Evolutionary conservation across 1,139 yeast genomes (phyloP), one percentile per base, ranked within the genome.

Genomic region (Candida mesenterica): DNA sequence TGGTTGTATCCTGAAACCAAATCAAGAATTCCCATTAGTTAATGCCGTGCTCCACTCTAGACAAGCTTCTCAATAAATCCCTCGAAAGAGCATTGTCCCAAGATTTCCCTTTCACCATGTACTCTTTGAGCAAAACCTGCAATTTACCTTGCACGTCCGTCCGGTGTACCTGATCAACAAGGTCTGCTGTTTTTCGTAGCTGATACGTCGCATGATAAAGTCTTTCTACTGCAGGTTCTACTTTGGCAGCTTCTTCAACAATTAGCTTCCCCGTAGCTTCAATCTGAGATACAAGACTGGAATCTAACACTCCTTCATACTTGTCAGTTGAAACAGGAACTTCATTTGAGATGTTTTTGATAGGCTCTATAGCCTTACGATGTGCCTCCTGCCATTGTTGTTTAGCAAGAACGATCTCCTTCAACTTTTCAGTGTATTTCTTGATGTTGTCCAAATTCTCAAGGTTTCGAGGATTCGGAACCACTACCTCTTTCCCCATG

Each of bases 301-400:
- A 41, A 15, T 38, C 30, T 1, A 37, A 15, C 4, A 37, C 31
- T 6, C 29, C 24, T n/a, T 34, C 37, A 30, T 37, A 36, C 19
- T 34, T 34, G 14, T 10, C 10, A 5, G 23, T 8, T 28, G 26
- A n/a, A 7, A 13, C 5, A 7, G 13, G 26, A 6, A 7, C 33
- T 10, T 47, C 42, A 5, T 52, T 36, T 4, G n/a, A n/a, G n/a
- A 39, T 29, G 12, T 44, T 40, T 16, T 47, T 39, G 4, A 62
- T 35, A 1, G 58, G 55, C 10, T 41, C 39, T 7, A 57, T 42
- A 12, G 61, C 44, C 12, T 50, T 41, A 5, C 48, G 50, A 37
- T 50, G 62, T 1, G 65, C 53, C 12, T 55, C 55, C 28, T 59
- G 57, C 85, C 87, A 80, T 31, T 66, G 66, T 7, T 51, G 57